A percentile compares a stretch with the other conserved stretches of the same genome.
Conservation (phyloP, 257 asterid genomes). For the Verbascum thapsus region DNA sequence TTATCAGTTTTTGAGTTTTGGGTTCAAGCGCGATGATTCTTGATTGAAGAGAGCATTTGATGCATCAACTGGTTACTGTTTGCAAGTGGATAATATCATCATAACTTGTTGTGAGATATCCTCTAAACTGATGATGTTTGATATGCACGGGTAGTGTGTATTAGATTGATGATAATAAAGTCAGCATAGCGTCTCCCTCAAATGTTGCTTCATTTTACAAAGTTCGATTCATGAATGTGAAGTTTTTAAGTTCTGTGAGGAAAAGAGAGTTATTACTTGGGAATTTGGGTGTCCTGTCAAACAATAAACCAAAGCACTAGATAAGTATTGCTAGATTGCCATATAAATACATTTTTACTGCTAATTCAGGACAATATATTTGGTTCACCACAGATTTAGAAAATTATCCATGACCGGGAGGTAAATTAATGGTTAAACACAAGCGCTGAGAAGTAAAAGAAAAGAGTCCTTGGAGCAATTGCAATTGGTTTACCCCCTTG, state of each 20-base stretch:
- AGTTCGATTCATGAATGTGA: not conserved
- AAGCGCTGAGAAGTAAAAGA: not conserved
- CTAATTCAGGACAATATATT: not conserved
- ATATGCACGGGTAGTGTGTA: no score
- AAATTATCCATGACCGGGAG: conserved; percentile 1
- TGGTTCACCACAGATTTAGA: not conserved
- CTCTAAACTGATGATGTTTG: no score
- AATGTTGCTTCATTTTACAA: not conserved
- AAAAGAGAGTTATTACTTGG: not conserved
- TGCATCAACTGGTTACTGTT: not conserved
- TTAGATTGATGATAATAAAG: no score
- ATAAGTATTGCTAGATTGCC: not conserved
- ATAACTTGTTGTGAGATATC: no score
- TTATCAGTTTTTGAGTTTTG: not conserved
- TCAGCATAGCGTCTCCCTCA: no score
- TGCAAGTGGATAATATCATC: conserved; percentile 1
- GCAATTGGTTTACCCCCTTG: conserved; percentile 7
- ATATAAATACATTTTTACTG: not conserved
- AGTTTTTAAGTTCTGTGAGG: not conserved
- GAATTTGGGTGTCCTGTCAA: no score
- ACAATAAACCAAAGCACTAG: not conserved
- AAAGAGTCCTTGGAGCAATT: not conserved
- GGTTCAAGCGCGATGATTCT: not conserved
- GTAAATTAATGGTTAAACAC: not conserved
- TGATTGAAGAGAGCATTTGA: conserved; percentile 3